A percentile compares a stretch with the other conserved stretches of the same genome.
phyloP scores from a whole-genome alignment of 441 rosid species.

The Daphne laureola region DNA sequence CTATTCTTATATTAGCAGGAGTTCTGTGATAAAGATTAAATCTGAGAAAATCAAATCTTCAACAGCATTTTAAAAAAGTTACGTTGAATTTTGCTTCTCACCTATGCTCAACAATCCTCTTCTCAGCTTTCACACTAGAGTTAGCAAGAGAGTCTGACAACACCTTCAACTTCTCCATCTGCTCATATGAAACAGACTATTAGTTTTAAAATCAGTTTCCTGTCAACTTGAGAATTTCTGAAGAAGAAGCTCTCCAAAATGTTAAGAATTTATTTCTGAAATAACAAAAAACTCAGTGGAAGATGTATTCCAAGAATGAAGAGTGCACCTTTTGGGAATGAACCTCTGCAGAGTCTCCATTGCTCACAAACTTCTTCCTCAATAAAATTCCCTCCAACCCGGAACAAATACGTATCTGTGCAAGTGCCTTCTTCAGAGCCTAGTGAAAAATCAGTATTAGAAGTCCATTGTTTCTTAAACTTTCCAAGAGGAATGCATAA shows the following conservation, averaged over 20 bases:
- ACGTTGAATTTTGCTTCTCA: conserved; percentile 15
- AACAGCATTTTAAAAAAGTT: no score
- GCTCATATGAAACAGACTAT: conserved; percentile 25
- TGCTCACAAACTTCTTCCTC: conserved; percentile 56
- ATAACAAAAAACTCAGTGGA: conserved; percentile 12
- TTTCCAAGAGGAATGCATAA: no score
- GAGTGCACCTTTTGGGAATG: conserved; percentile 87
- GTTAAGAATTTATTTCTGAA: conserved; percentile 10
- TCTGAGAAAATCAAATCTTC: no score
- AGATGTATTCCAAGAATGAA: background rate
- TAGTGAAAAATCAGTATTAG: conserved; percentile 27
- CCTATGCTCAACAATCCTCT: conserved; percentile 89
- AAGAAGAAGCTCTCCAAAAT: conserved; percentile 7
- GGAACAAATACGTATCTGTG: conserved; percentile 69
- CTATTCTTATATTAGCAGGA: no score
- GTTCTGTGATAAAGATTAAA: no score
- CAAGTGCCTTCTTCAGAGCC: conserved; percentile 79
- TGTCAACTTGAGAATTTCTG: conserved; percentile 9
- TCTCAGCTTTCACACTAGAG: conserved; percentile 75
- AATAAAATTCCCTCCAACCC: conserved; percentile 69
- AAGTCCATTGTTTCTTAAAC: conserved; percentile 6
- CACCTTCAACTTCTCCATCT: conserved; percentile 96
- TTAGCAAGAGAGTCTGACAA: conserved; percentile 85
- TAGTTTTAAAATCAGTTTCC: conserved; percentile 1
- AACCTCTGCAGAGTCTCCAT: conserved; percentile 80